Evolutionary conservation across 345 rosid genomes (phyloP).

Genomic region (Hibiscus mutabilis): DNA sequence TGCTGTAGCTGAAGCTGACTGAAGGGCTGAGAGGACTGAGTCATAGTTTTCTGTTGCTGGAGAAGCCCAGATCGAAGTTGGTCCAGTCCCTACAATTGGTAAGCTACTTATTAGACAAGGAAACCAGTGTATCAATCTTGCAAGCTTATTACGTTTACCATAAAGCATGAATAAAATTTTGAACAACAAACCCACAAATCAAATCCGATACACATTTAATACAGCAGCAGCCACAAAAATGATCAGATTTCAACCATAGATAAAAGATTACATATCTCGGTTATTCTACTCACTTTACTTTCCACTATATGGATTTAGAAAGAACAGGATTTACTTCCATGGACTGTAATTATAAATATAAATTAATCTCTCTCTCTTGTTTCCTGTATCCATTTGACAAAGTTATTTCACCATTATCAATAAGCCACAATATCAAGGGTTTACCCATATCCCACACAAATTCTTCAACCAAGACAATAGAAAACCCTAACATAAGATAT

Average conservation of each 20-base stretch:
- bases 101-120: background rate
- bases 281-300: background rate
- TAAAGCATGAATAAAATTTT: background rate
- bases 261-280: background rate
- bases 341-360: background rate
- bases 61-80: constrained; percentile 41
- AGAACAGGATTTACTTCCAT: background rate
- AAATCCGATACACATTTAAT: background rate
- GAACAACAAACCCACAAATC: background rate
- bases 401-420: background rate
- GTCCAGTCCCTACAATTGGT: constrained; percentile 38
- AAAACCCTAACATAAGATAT: background rate
- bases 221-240: background rate
- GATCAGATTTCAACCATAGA: constrained; percentile 4
- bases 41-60: constrained; percentile 38
- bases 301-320: background rate
- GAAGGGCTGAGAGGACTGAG: constrained; percentile 42
- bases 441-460: too few species aligned
- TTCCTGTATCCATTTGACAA: background rate
- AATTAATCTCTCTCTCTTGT: too few species aligned
- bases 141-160: background rate
- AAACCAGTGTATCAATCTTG: background rate
- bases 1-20: constrained; percentile 36
- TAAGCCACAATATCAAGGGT: too few species aligned
- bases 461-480: too few species aligned